phyloP scores from a whole-genome alignment of 331 rosid genomes.

The Phaseolus coccineus region DNA sequence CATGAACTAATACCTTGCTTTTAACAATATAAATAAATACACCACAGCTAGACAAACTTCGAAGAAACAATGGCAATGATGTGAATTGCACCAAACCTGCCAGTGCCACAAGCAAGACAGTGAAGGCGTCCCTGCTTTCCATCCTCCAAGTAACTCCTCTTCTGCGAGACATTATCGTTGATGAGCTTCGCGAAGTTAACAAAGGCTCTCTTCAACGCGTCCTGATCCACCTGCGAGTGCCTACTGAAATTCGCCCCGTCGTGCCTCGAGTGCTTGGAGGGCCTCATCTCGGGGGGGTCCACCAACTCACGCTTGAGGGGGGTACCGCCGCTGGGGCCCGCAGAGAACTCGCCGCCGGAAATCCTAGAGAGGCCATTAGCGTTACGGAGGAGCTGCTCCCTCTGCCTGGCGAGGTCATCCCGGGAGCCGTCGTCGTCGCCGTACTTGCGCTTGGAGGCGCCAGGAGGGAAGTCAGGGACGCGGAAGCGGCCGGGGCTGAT shows the following conservation, averaged over 20 bases:
- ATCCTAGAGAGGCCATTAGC: conserved; percentile 63
- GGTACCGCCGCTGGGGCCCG: conserved; percentile 53
- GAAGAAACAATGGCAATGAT: conserved; percentile 30
- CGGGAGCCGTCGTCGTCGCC: conserved; percentile 30
- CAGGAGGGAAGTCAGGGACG: conserved; percentile 65
- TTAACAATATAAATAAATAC: conserved; percentile 22
- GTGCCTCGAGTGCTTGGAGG: conserved; percentile 65
- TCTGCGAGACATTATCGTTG: conserved; percentile 67
- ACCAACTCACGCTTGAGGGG: conserved; percentile 21
- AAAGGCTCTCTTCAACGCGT: conserved; percentile 73
- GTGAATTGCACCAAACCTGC: conserved; percentile 66
- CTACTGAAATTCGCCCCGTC: conserved; percentile 43
- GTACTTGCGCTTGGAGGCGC: conserved; percentile 64
- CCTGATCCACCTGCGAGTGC: conserved; percentile 72
- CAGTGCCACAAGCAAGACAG: conserved; percentile 73
- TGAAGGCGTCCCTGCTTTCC: conserved; percentile 81
- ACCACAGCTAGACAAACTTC: not conserved
- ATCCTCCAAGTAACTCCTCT: conserved; percentile 77
- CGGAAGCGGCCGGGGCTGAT: conserved; percentile 49
- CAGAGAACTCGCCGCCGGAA: conserved; percentile 50
- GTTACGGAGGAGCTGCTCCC: conserved; percentile 61
- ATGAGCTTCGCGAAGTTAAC: conserved; percentile 66
- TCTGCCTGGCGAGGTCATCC: conserved; percentile 62
- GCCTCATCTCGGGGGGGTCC: conserved; percentile 52
- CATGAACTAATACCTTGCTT: not conserved